These are phyloP conservation scores for Inga leiocalycina DNA, from an alignment of 306 rosid species.

Conservation along the genomic window DNA sequence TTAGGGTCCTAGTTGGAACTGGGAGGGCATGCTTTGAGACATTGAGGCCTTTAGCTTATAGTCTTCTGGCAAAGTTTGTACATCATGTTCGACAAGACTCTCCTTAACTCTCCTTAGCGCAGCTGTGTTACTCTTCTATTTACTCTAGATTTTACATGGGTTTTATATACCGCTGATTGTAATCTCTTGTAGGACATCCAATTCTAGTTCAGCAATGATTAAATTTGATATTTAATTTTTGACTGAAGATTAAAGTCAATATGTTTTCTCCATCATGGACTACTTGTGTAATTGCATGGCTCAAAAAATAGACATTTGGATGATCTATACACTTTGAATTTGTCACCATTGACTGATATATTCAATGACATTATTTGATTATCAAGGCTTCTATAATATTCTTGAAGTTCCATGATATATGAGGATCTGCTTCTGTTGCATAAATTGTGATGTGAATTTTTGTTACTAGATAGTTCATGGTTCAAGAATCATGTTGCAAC, in stretches of 20 bases:
- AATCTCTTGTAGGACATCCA: constrained; percentile 12
- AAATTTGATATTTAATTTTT: background rate
- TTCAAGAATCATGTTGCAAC: background rate
- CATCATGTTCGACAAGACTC: constrained; percentile 95
- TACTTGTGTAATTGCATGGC: background rate
- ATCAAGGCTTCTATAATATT: background rate
- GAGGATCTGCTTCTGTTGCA: background rate
- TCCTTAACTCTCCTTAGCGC: constrained; percentile 82
- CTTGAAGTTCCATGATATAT: background rate
- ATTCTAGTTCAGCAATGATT: background rate
- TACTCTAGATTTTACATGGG: background rate
- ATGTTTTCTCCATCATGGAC: background rate
- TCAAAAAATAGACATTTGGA: background rate
- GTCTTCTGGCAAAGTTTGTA: constrained; percentile 96
- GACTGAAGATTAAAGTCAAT: background rate
- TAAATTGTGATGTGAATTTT: background rate
- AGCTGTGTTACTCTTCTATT: constrained; percentile 46
- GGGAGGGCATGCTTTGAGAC: constrained; percentile 99
- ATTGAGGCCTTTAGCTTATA: constrained; percentile 93
- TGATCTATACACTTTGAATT: background rate
- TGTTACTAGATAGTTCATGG: background rate
- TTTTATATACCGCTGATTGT: constrained; percentile 1
- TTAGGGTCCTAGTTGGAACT: constrained; percentile 92
- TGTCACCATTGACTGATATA: background rate
- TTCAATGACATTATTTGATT: background rate